These are phyloP conservation scores for Ochetophila trinervis DNA, from an alignment of 306 rosid genomes.

Conservation along the genomic window DNA sequence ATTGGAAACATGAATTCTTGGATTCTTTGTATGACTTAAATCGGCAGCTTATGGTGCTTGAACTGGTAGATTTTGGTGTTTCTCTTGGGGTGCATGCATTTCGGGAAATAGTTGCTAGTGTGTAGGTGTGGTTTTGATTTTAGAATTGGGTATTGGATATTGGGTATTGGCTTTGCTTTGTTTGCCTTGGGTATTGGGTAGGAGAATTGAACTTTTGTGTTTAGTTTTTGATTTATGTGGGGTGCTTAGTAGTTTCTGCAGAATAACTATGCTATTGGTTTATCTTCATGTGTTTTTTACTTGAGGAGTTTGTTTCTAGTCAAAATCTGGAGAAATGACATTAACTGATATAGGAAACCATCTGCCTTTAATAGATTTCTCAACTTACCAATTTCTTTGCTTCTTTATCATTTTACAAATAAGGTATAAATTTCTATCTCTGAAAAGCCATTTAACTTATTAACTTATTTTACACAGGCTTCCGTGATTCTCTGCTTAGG, in stretches of 20 bases:
- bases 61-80: too few relatives aligned
- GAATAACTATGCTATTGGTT: neutral
- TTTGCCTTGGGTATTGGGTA: too few relatives aligned
- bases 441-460: conserved; percentile 21
- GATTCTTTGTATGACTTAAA: too few relatives aligned
- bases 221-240: too few relatives aligned
- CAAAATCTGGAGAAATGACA: neutral
- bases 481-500: conserved; percentile 70
- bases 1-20: too few relatives aligned
- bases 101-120: too few relatives aligned
- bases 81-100: too few relatives aligned
- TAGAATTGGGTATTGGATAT: too few relatives aligned
- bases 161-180: too few relatives aligned
- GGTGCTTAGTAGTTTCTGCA: neutral
- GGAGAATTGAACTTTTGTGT: too few relatives aligned
- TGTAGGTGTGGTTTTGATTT: too few relatives aligned
- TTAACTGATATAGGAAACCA: neutral
- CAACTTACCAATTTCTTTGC: neutral
- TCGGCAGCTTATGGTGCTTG: too few relatives aligned
- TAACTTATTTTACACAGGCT: conserved; percentile 47
- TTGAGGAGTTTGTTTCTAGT: neutral
- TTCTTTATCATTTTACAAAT: neutral
- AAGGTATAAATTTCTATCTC: neutral
- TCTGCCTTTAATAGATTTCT: neutral
- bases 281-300: neutral